phyloP scores from a whole-genome alignment of 2,329 filamentous ascomycete species.

The Nigrospora sphaerica region DNA sequence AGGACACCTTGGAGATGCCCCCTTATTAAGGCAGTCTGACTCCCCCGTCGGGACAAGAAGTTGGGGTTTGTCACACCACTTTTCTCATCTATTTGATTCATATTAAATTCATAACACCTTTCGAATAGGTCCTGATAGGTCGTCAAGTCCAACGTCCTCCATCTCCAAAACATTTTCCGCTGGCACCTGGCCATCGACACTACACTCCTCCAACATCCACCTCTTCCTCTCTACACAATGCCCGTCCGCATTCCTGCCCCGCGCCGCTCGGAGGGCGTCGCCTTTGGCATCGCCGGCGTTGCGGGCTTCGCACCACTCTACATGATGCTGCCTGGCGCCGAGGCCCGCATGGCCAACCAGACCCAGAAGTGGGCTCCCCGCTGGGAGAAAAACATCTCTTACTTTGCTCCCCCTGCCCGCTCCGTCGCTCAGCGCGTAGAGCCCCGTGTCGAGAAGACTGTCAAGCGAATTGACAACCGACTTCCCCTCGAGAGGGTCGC shows the following conservation, averaged over 20 bases:
- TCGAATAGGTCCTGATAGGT: too few relatives aligned
- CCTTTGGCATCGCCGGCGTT: conserved; percentile 47
- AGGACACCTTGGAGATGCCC: too few relatives aligned
- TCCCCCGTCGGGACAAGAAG: too few relatives aligned
- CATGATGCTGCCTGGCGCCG: conserved; percentile 48
- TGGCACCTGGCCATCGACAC: too few relatives aligned
- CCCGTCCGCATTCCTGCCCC: conserved; percentile 43
- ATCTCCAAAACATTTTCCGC: too few relatives aligned
- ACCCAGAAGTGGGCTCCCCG: conserved; percentile 52
- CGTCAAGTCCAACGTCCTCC: too few relatives aligned
- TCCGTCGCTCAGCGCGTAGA: conserved; percentile 40
- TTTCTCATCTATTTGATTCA: too few relatives aligned
- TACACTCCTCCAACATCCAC: conserved; percentile 3
- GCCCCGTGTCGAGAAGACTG: conserved; percentile 36
- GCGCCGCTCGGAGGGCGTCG: conserved; percentile 39
- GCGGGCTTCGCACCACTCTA: conserved; percentile 49
- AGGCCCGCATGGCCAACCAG: conserved; percentile 45
- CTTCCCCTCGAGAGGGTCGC: conserved; percentile 45
- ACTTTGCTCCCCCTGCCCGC: conserved; percentile 41
- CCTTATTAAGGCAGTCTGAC: too few relatives aligned
- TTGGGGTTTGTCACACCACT: too few relatives aligned
- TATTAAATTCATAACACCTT: too few relatives aligned
- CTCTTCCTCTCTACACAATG: conserved; percentile 29
- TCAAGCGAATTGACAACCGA: conserved; percentile 37
- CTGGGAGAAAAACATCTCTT: conserved; percentile 52